Evolutionary conservation across 345 rosid species (phyloP).

Genomic region (Ceriops zippeliana): DNA sequence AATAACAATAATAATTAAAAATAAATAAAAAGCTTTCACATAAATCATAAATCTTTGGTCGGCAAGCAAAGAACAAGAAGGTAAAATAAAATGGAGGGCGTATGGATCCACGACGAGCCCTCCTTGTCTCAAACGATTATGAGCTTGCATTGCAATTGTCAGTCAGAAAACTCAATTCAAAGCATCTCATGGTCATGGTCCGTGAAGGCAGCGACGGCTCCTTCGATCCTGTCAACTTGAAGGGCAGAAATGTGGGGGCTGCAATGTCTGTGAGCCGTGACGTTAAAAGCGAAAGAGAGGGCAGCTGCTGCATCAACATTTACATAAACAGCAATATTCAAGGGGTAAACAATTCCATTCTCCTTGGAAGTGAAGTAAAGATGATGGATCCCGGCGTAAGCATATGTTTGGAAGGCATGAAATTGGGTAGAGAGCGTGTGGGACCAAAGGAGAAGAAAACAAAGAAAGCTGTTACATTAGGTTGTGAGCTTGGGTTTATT

Average conservation of each 20-base stretch:
- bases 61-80: too few relatives aligned
- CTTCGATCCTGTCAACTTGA: constrained; percentile 30
- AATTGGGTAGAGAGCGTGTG: constrained; percentile 4
- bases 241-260: constrained; percentile 64
- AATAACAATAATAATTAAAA: too few relatives aligned
- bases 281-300: constrained; percentile 25
- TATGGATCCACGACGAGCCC: too few relatives aligned
- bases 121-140: too few relatives aligned
- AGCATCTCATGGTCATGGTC: constrained; percentile 9
- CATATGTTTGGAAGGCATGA: constrained; percentile 13
- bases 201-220: constrained; percentile 21
- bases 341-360: constrained; percentile 43
- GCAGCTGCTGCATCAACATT: constrained; percentile 45
- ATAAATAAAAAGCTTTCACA: too few relatives aligned
- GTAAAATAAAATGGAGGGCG: too few relatives aligned
- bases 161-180: too few relatives aligned
- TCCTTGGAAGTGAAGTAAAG: constrained; percentile 35
- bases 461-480: background rate
- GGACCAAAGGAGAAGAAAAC: background rate
- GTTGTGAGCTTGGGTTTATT: constrained; percentile 4
- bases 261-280: constrained; percentile 41
- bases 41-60: too few relatives aligned
- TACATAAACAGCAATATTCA: constrained; percentile 46
- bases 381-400: constrained; percentile 43
- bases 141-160: too few relatives aligned